These are phyloP conservation scores for Pyrenula massariospora DNA, from an alignment of 495 filamentous ascomycete species.

Conservation along the genomic window DNA sequence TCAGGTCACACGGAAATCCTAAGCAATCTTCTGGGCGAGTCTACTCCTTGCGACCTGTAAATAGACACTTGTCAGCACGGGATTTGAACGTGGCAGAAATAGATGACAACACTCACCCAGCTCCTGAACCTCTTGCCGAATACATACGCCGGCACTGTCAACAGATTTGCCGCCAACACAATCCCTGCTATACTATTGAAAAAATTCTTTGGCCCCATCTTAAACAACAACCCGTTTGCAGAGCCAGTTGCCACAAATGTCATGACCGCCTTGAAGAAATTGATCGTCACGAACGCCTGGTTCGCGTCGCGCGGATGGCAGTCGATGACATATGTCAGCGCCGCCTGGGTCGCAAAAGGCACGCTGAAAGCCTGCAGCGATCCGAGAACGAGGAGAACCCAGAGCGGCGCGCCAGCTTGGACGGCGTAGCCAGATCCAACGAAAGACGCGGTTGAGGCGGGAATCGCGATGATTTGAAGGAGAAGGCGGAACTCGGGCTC, in stretches of 20 bases:
- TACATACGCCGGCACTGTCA: constrained; percentile 29
- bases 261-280: constrained; percentile 29
- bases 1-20: no score
- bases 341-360: constrained; percentile 25
- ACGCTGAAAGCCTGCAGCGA: constrained; percentile 30
- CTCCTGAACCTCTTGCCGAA: constrained; percentile 17
- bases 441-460: constrained; percentile 26
- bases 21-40: background rate
- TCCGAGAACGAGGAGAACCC: constrained; percentile 29
- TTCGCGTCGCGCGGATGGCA: constrained; percentile 28
- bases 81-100: background rate
- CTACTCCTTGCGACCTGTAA: background rate
- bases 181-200: constrained; percentile 29
- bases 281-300: constrained; percentile 29
- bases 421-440: constrained; percentile 33
- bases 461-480: constrained; percentile 12
- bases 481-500: constrained; percentile 34
- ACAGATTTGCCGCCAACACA: constrained; percentile 19
- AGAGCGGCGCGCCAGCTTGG: constrained; percentile 26
- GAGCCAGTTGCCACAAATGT: constrained; percentile 25
- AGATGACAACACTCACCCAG: constrained; percentile 9
- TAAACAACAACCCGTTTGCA: constrained; percentile 25
- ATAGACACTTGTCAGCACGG: no score
- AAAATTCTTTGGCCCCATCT: constrained; percentile 21
- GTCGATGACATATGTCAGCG: constrained; percentile 28